Evolutionary conservation across 768 basidiomycete genomes (phyloP).

Genomic region (Suillus subluteus): DNA sequence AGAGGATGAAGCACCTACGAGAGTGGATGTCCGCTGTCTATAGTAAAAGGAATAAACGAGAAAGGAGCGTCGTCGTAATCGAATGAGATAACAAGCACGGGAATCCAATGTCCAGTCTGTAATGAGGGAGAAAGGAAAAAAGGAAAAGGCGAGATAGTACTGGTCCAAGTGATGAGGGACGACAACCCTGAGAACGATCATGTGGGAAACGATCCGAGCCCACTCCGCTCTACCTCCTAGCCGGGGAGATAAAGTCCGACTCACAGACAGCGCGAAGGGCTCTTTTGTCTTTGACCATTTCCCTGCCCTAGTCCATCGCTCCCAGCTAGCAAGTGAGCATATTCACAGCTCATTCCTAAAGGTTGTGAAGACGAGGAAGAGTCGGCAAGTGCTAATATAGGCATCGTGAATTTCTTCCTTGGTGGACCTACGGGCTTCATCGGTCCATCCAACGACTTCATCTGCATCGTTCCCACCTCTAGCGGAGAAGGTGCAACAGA

Average conservation of each 20-base stretch:
- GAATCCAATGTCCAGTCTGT: background rate
- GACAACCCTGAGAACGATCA: background rate
- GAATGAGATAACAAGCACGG: background rate
- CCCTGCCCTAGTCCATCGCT: background rate
- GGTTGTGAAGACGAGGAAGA: background rate
- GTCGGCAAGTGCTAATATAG: background rate
- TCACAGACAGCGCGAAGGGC: background rate
- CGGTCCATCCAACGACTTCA: background rate
- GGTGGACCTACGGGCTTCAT: background rate
- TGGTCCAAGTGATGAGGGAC: background rate
- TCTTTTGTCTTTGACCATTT: background rate
- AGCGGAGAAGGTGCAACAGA: background rate
- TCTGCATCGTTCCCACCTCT: background rate
- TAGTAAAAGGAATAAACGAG: background rate
- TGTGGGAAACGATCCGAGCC: background rate
- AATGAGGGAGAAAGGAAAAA: background rate
- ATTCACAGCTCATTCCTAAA: background rate
- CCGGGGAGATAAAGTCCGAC: background rate
- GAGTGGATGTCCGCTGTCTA: background rate
- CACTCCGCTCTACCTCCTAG: background rate
- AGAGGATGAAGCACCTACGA: background rate
- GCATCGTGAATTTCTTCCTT: conserved; percentile 2
- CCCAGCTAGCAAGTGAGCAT: background rate
- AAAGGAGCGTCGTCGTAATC: background rate
- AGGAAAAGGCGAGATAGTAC: background rate